Evolutionary conservation across 2,329 filamentous ascomycete species (phyloP), one percentile per base, ranked within the genome.

Genomic region (Pseudogymnoascus pannorum): DNA sequence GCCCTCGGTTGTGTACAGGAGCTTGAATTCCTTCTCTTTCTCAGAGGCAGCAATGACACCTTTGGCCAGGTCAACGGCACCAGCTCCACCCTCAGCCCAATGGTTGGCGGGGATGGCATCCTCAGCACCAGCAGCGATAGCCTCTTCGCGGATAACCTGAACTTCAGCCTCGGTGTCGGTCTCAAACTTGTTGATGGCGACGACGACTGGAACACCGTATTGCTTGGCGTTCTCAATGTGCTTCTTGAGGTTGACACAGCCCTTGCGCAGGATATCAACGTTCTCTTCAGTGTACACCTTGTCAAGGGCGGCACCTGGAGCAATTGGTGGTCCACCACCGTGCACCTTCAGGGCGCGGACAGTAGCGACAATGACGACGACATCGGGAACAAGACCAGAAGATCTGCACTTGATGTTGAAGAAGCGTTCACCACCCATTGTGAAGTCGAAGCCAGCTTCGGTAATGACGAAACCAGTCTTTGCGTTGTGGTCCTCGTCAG

Each of bases 331-430:
- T 16, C 92, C 94, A 62, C 93, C 94, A 60, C 94, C 94, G 75
- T 99, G 94, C 3, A 97, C 92, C 82, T 99, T 99, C 66, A 99
- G 81, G 5, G 94, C 94, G 68, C 94, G 88, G 51, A 99, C 90
- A 2, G 94, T 99, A 22, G 94, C 93, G 36, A 99, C 94, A 63
- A 99, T 87, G 48, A 99, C 91, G 5, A 96, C 92, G 1, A 92
- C 91, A 71, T 99, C 94, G 1, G 94, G 94, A 2, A 91, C 85
- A 51, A 99, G 87, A 22, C 93, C 93, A 5, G 93, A 97, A 8
- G 92, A 89, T 64, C 94, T 89, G 79, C 94, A 97, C 82, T 99
- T 99, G 81, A 99, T 97, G 80, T 99, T 97, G 86, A 99, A 97
- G 83, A 99, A 99, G 59, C 94, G 89, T 82, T 99, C 94, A 65